phyloP scores from a whole-genome alignment of 1,139 yeast genomes.

The Scheffersomyces illinoinensis region DNA sequence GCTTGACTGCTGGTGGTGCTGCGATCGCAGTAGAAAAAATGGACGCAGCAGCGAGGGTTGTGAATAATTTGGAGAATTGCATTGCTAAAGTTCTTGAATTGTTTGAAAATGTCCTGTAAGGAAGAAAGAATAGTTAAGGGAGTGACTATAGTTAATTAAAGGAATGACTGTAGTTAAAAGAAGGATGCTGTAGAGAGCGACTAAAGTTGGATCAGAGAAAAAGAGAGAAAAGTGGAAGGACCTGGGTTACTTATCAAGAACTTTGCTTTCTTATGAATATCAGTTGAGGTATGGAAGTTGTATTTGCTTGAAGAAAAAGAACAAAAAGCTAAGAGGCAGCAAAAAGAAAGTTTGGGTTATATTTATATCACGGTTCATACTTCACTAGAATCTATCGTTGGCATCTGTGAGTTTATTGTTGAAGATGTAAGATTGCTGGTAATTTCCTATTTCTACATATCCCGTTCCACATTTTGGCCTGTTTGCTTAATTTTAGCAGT shows the following conservation, averaged over 20 bases:
- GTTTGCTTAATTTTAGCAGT: neutral
- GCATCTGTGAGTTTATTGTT: neutral
- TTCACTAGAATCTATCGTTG: neutral
- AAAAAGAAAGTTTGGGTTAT: neutral
- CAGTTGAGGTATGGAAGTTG: neutral
- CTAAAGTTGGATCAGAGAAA: constrained; percentile 16
- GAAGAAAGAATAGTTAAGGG: constrained; percentile 5
- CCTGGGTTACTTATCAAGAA: constrained; percentile 6
- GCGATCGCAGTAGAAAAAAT: constrained; percentile 26
- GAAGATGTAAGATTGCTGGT: neutral
- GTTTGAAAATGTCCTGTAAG: neutral
- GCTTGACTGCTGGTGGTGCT: constrained; percentile 24
- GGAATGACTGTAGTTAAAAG: constrained; percentile 8
- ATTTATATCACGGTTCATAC: neutral
- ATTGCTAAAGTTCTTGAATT: constrained; percentile 15
- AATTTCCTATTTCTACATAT: neutral
- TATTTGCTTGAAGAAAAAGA: neutral
- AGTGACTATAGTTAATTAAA: constrained; percentile 6
- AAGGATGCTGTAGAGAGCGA: constrained; percentile 13
- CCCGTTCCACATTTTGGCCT: neutral
- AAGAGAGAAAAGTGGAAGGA: constrained; percentile 15
- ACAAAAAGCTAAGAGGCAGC: neutral
- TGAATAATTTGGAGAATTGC: constrained; percentile 34
- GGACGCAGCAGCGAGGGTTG: constrained; percentile 22
- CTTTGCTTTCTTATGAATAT: neutral